A percentile compares a stretch with the other conserved stretches of the same genome.
Evolutionary conservation across 352 stramenopile genomes (phyloP).

Genomic region (Pythium sukuiense): DNA sequence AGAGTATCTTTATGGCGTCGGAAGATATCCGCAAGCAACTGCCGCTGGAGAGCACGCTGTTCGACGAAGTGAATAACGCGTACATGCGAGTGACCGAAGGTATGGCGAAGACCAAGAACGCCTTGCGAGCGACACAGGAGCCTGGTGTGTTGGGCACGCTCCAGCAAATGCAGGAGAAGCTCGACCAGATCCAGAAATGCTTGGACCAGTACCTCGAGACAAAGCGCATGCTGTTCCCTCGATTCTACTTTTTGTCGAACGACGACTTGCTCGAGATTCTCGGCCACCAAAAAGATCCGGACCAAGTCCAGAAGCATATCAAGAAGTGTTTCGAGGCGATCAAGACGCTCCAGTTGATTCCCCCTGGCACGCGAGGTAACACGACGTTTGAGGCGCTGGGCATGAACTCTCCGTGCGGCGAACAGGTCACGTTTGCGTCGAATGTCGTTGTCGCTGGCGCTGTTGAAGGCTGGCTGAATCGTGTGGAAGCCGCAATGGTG

Average conservation of each 20-base stretch:
- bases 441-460: conserved; percentile 89
- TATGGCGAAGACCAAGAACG: conserved; percentile 82
- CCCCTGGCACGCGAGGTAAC: conserved; percentile 70
- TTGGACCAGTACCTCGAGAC: conserved; percentile 88
- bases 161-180: conserved; percentile 81
- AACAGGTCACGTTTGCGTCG: conserved; percentile 80
- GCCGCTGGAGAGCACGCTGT: conserved; percentile 80
- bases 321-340: conserved; percentile 93
- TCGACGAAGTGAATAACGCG: conserved; percentile 84
- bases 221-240: conserved; percentile 85
- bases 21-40: conserved; percentile 95
- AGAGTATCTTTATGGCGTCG: conserved; percentile 94
- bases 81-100: conserved; percentile 75
- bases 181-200: conserved; percentile 89
- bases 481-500: conserved; percentile 85
- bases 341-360: conserved; percentile 72
- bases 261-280: conserved; percentile 87
- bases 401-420: conserved; percentile 90
- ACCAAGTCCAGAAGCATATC: conserved; percentile 90
- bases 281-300: conserved; percentile 84
- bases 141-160: conserved; percentile 61
- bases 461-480: conserved; percentile 90
- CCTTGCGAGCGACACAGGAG: conserved; percentile 64
- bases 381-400: conserved; percentile 85
- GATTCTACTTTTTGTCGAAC: conserved; percentile 90